Conservation (phyloP, 2,329 filamentous ascomycete species). For the Cladorrhinum sp. region DNA sequence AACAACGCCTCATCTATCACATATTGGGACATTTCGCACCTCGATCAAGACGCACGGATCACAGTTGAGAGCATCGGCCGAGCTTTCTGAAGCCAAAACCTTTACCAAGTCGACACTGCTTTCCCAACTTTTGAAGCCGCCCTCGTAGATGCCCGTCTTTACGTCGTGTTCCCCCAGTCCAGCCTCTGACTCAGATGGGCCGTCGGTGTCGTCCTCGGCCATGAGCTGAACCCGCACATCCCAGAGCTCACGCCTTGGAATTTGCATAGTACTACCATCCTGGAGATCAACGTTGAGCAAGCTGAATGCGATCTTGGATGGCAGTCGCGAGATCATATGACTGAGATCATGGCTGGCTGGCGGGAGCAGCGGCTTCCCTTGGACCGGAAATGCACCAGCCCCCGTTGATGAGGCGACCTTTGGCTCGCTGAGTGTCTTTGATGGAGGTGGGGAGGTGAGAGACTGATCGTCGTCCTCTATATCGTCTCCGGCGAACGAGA, state of each 20-base stretch:
- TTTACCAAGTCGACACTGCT: conserved; percentile 77
- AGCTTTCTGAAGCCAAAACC: conserved; percentile 50
- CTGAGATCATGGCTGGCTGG: conserved; percentile 50
- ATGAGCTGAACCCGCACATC: conserved; percentile 79
- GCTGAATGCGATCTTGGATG: conserved; percentile 71
- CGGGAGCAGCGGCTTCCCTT: conserved; percentile 58
- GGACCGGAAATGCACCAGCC: conserved; percentile 57
- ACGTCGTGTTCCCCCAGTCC: conserved; percentile 69
- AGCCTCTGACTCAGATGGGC: conserved; percentile 39
- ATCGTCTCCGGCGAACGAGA: conserved; percentile 62
- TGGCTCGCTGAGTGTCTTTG: conserved; percentile 24
- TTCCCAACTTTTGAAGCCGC: conserved; percentile 88
- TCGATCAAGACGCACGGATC: conserved; percentile 49
- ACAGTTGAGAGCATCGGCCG: conserved; percentile 33
- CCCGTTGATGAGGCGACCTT: conserved; percentile 25
- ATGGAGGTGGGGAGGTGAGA: conserved; percentile 26
- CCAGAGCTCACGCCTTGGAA: conserved; percentile 76
- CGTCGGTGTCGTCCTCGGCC: conserved; percentile 56
- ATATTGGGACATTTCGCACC: conserved; percentile 39
- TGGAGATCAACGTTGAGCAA: conserved; percentile 60
- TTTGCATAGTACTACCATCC: conserved; percentile 47
- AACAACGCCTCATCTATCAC: not conserved
- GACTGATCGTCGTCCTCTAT: conserved; percentile 51
- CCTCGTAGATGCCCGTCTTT: conserved; percentile 78
- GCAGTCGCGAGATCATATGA: conserved; percentile 56